phyloP scores from a whole-genome alignment of 371 early-diverging fungal species.

The Paraphysoderma sedebokerense region DNA sequence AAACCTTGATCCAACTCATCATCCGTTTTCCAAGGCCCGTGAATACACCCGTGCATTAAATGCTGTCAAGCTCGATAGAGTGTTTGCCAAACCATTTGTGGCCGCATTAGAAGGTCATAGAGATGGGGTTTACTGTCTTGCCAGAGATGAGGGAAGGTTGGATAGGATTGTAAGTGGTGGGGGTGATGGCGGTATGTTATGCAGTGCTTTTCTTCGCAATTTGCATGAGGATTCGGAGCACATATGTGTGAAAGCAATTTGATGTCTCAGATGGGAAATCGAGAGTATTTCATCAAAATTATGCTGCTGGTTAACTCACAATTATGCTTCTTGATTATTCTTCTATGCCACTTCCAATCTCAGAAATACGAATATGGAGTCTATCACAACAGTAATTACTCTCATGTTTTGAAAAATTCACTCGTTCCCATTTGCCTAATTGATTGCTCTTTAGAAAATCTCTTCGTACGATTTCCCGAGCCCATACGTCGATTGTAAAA shows the following conservation, averaged over 20 bases:
- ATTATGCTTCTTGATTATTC: too few species aligned
- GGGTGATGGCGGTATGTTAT: slow-evolving; percentile 68
- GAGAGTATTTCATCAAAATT: too few species aligned
- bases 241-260: too few species aligned
- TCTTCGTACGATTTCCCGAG: too few species aligned
- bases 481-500: too few species aligned
- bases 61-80: slow-evolving; percentile 84
- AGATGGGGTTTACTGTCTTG: slow-evolving; percentile 93
- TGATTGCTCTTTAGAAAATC: neutral
- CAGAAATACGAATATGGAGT: slow-evolving; percentile 71
- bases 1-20: slow-evolving; percentile 76
- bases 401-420: too few species aligned
- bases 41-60: slow-evolving; percentile 97
- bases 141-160: slow-evolving; percentile 71
- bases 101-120: slow-evolving; percentile 75
- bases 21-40: slow-evolving; percentile 90
- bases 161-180: slow-evolving; percentile 70
- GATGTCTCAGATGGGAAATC: too few species aligned
- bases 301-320: too few species aligned
- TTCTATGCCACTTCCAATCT: too few species aligned
- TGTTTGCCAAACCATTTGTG: slow-evolving; percentile 98
- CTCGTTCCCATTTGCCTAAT: too few species aligned
- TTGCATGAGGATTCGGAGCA: too few species aligned
- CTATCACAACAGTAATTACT: too few species aligned
- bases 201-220: neutral